Conservation (phyloP, 495 filamentous ascomycete species). For the Bacidia gigantensis region DNA sequence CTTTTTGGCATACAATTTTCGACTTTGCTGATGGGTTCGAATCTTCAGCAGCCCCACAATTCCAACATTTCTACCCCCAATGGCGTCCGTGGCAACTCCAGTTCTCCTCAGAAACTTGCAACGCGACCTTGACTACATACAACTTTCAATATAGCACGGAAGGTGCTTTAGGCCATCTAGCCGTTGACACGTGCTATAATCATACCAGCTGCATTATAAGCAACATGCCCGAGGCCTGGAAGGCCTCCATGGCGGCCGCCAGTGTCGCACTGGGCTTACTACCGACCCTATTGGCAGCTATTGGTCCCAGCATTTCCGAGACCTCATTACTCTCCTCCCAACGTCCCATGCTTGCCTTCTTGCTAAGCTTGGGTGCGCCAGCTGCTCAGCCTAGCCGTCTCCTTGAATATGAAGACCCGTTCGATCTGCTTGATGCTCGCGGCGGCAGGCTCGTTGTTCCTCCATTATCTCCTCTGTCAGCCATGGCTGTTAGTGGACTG, state of each 20-base stretch:
- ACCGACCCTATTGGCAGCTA: neutral
- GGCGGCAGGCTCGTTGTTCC: neutral
- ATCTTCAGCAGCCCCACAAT: no score
- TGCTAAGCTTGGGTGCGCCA: neutral
- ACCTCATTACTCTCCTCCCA: neutral
- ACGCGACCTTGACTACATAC: no score
- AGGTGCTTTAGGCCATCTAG: no score
- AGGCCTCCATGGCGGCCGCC: neutral
- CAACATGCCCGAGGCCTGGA: neutral
- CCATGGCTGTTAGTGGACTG: neutral
- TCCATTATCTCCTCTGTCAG: neutral
- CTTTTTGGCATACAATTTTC: no score
- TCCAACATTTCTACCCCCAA: no score
- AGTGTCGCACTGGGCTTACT: neutral
- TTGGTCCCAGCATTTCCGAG: neutral
- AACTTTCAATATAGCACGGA: no score
- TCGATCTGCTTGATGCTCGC: neutral
- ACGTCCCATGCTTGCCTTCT: neutral
- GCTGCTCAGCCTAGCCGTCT: neutral
- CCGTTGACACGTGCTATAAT: no score
- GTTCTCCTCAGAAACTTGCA: no score
- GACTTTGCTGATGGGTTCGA: no score
- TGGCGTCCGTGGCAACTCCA: no score
- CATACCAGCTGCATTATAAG: neutral
- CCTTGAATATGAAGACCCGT: neutral